Evolutionary conservation across 495 filamentous ascomycete species (phyloP).

Genomic region (Acidiella bohemica): DNA sequence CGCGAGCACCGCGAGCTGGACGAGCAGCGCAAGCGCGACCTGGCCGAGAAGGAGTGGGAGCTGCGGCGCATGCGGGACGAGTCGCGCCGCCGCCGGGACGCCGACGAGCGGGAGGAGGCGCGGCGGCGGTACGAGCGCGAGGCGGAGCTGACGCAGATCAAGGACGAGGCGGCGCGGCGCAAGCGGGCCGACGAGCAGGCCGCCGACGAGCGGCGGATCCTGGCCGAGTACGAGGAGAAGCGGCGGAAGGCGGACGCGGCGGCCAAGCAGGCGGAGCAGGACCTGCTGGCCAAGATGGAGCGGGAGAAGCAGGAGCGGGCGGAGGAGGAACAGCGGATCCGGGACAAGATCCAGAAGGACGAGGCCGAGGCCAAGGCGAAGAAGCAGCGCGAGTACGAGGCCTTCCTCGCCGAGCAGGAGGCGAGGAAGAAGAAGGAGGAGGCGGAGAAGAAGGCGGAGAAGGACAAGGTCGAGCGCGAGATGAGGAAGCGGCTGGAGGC

Average conservation of each 20-base stretch:
- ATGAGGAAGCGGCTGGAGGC: constrained; percentile 20
- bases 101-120: constrained; percentile 12
- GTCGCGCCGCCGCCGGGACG: constrained; percentile 18
- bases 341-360: constrained; percentile 22
- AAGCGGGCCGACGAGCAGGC: constrained; percentile 19
- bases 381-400: constrained; percentile 24
- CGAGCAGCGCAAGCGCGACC: too few species aligned
- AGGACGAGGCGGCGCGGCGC: constrained; percentile 13
- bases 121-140: constrained; percentile 12
- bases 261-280: constrained; percentile 19
- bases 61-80: constrained; percentile 16
- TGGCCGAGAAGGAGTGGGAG: constrained; percentile 20
- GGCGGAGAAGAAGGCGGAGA: constrained; percentile 27
- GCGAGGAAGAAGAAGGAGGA: constrained; percentile 27
- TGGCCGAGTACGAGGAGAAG: constrained; percentile 25
- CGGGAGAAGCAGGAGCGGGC: constrained; percentile 22
- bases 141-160: constrained; percentile 11
- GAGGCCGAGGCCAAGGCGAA: constrained; percentile 23
- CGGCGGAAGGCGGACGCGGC: constrained; percentile 21
- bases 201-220: constrained; percentile 19
- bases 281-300: constrained; percentile 19
- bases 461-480: constrained; percentile 35
- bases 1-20: constrained; percentile 21
- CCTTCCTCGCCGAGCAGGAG: constrained; percentile 24
- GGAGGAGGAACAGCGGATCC: constrained; percentile 19